phyloP scores from a whole-genome alignment of 2,329 filamentous ascomycete species.

The Coleophoma crateriformis region DNA sequence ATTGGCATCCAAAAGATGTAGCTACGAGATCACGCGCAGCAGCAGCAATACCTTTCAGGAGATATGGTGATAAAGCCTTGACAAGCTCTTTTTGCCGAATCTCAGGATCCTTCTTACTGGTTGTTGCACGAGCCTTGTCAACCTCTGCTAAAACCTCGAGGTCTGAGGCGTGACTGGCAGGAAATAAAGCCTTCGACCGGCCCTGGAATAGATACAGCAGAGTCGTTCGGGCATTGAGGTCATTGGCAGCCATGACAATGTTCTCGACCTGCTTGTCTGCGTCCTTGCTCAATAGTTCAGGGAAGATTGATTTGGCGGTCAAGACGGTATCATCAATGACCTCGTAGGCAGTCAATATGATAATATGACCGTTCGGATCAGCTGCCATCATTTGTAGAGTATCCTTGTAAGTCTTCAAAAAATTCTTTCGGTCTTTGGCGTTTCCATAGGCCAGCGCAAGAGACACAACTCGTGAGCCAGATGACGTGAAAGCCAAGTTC shows the following conservation, averaged over 20 bases:
- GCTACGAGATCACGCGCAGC: conserved; percentile 63
- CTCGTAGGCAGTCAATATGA: conserved; percentile 83
- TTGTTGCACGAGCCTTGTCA: conserved; percentile 71
- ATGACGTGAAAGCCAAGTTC: conserved; percentile 93
- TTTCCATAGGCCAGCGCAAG: conserved; percentile 77
- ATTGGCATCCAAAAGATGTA: conserved; percentile 80
- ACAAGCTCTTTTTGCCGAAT: conserved; percentile 71
- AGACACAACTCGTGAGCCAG: conserved; percentile 76
- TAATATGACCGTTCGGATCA: conserved; percentile 71
- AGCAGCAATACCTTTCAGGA: conserved; percentile 68
- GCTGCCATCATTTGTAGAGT: conserved; percentile 80
- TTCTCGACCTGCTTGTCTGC: conserved; percentile 57
- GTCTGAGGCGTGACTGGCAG: conserved; percentile 56
- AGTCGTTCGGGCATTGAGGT: conserved; percentile 59
- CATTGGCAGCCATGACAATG: conserved; percentile 57
- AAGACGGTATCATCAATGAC: conserved; percentile 93
- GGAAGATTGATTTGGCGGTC: conserved; percentile 77
- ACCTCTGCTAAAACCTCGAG: conserved; percentile 71
- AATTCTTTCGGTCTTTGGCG: conserved; percentile 88
- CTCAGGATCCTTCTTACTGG: conserved; percentile 87
- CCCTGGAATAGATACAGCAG: conserved; percentile 79
- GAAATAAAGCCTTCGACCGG: conserved; percentile 55
- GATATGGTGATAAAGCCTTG: conserved; percentile 64
- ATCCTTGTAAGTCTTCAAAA: conserved; percentile 86
- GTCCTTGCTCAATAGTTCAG: conserved; percentile 75